A percentile compares a stretch with the other conserved stretches of the same genome.
Evolutionary conservation across 225 moss, liverwort and hornwort genomes (phyloP).

Genomic region (Polytrichum commune): DNA sequence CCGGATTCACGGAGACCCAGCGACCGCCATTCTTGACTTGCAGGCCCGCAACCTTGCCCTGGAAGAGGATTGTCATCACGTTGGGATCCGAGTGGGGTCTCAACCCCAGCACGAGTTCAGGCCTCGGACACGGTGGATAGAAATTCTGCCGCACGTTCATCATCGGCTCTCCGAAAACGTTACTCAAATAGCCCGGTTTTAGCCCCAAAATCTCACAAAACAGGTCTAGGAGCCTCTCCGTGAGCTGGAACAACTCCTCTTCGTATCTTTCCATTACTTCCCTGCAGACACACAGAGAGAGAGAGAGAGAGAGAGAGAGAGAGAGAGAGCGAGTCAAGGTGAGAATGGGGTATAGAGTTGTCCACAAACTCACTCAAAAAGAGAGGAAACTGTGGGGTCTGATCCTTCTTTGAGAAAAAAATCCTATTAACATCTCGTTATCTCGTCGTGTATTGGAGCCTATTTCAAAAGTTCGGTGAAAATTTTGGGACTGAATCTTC

Average conservation of each 20-base stretch:
- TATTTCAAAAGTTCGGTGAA: too few relatives aligned
- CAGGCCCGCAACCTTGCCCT: constrained; percentile 36
- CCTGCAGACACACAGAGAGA: constrained; percentile 17
- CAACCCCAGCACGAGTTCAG: constrained; percentile 21
- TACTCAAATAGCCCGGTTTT: constrained; percentile 21
- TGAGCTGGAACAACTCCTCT: constrained; percentile 23
- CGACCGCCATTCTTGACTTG: constrained; percentile 30
- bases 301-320: background rate
- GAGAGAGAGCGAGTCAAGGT: background rate
- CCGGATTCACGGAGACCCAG: constrained; percentile 30
- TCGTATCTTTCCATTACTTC: constrained; percentile 40
- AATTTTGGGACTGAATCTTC: too few relatives aligned
- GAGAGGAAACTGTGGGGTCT: too few relatives aligned
- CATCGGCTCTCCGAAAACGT: constrained; percentile 25
- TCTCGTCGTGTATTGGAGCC: too few relatives aligned
- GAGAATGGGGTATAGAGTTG: too few relatives aligned
- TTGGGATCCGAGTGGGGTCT: constrained; percentile 46
- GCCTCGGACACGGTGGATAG: constrained; percentile 47
- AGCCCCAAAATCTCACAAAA: constrained; percentile 32
- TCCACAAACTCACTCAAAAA: too few relatives aligned
- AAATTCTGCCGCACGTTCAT: constrained; percentile 29
- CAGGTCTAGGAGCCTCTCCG: constrained; percentile 21
- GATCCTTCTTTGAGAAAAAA: too few relatives aligned
- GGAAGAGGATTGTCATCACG: constrained; percentile 29
- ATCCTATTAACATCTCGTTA: too few relatives aligned